Evolutionary conservation across 352 stramenopile genomes (phyloP).

Genomic region (Peronospora tabacina): DNA sequence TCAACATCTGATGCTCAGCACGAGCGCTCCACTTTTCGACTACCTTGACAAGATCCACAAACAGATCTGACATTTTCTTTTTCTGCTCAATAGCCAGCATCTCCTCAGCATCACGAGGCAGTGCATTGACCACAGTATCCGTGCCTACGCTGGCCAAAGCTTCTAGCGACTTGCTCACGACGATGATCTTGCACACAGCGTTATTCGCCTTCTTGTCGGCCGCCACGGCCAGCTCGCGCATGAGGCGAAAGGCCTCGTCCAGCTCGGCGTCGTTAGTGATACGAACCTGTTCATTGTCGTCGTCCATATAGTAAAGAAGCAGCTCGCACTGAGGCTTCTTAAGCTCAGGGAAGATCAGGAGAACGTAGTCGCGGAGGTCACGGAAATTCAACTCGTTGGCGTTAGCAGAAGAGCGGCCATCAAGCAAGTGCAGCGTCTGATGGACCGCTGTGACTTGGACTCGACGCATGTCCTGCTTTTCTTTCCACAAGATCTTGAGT

Average conservation of each 20-base stretch:
- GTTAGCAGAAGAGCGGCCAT: conserved; percentile 33
- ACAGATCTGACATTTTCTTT: conserved; percentile 58
- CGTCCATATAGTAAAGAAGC: conserved; percentile 77
- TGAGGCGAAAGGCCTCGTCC: conserved; percentile 65
- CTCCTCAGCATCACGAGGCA: conserved; percentile 29
- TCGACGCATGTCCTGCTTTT: conserved; percentile 79
- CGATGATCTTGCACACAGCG: conserved; percentile 64
- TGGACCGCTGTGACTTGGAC: conserved; percentile 66
- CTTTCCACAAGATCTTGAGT: conserved; percentile 79
- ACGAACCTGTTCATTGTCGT: conserved; percentile 75
- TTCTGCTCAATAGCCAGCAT: conserved; percentile 51
- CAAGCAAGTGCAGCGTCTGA: conserved; percentile 40
- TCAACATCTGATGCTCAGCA: conserved; percentile 48
- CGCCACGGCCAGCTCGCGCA: conserved; percentile 51
- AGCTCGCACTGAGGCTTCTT: conserved; percentile 26
- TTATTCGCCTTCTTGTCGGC: conserved; percentile 32
- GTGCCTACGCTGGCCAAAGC: conserved; percentile 9
- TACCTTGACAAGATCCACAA: conserved; percentile 69
- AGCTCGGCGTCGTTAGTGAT: conserved; percentile 80
- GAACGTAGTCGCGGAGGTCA: conserved; percentile 59
- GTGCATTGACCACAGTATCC: neutral
- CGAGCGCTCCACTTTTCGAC: conserved; percentile 63
- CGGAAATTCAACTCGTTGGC: conserved; percentile 38
- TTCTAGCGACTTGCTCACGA: conserved; percentile 32
- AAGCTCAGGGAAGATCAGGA: conserved; percentile 59